These are phyloP conservation scores for Ajuga chamaepitys DNA, from an alignment of 257 asterid genomes.

Conservation along the genomic window DNA sequence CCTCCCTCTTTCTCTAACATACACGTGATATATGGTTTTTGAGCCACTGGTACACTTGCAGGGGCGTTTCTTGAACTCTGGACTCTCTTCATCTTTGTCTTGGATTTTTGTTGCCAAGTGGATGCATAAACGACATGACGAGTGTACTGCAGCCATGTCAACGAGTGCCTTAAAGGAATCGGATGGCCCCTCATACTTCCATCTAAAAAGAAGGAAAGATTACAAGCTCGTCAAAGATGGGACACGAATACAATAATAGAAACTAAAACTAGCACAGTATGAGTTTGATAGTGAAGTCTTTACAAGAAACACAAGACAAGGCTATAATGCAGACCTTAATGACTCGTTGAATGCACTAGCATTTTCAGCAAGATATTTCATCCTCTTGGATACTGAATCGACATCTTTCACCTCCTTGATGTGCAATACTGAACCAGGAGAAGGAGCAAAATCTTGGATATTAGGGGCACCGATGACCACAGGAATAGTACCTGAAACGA, in stretches of 20 bases:
- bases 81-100: conserved; percentile 49
- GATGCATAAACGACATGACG: conserved; percentile 97
- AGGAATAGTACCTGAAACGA: conserved; percentile 66
- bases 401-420: conserved; percentile 65
- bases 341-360: conserved; percentile 62
- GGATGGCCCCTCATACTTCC: conserved; percentile 93
- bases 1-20: conserved; percentile 88
- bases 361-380: conserved; percentile 77
- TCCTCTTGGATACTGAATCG: conserved; percentile 62
- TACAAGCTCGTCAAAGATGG: neutral
- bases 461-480: conserved; percentile 95
- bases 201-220: conserved; percentile 37
- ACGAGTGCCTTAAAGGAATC: conserved; percentile 98
- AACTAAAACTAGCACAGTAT: neutral
- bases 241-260: neutral
- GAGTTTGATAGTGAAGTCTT: neutral
- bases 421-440: conserved; percentile 63
- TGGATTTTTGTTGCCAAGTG: conserved; percentile 66
- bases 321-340: conserved; percentile 45
- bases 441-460: conserved; percentile 87
- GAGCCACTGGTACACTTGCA: conserved; percentile 72
- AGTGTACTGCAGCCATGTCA: conserved; percentile 99
- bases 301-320: neutral
- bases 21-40: conserved; percentile 58
- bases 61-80: conserved; percentile 67